A percentile compares a stretch with the other conserved stretches of the same genome.
Evolutionary conservation across 192 early-diverging fungal genomes (phyloP).

Genomic region (Gonapodya prolifera): DNA sequence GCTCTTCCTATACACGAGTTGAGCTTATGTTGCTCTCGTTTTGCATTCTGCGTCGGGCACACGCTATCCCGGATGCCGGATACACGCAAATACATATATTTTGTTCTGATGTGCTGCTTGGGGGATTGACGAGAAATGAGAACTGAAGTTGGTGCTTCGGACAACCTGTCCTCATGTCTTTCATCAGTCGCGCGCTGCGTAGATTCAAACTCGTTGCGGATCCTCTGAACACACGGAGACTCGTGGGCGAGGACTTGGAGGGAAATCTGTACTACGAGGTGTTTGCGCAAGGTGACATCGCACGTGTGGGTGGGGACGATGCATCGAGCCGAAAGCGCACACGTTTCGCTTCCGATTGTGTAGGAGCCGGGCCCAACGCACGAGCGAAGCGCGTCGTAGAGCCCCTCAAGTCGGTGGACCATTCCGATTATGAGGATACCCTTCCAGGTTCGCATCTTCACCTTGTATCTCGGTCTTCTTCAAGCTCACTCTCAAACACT

Average conservation of each 20-base stretch:
- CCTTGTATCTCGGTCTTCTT: no score
- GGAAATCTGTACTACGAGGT: constrained; percentile 4
- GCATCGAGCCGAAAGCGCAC: background rate
- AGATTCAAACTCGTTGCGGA: background rate
- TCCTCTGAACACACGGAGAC: background rate
- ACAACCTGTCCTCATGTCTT: no score
- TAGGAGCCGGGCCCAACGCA: background rate
- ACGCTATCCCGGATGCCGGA: no score
- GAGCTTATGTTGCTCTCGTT: no score
- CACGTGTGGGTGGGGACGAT: background rate
- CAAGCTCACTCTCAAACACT: no score
- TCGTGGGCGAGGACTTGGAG: background rate
- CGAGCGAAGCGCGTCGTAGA: background rate
- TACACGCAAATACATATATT: no score
- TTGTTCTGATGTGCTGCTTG: background rate
- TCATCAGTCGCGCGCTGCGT: background rate
- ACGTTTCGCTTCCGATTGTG: background rate
- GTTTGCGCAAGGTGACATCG: background rate
- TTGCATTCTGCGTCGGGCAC: no score
- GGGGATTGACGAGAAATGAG: no score
- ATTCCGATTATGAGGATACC: background rate
- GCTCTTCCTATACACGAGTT: no score
- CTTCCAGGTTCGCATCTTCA: constrained; percentile 1
- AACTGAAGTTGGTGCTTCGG: no score
- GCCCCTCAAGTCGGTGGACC: background rate